These are phyloP conservation scores for Starmerella potacharoeniae DNA, from an alignment of 805 yeast genomes.

Conservation along the genomic window DNA sequence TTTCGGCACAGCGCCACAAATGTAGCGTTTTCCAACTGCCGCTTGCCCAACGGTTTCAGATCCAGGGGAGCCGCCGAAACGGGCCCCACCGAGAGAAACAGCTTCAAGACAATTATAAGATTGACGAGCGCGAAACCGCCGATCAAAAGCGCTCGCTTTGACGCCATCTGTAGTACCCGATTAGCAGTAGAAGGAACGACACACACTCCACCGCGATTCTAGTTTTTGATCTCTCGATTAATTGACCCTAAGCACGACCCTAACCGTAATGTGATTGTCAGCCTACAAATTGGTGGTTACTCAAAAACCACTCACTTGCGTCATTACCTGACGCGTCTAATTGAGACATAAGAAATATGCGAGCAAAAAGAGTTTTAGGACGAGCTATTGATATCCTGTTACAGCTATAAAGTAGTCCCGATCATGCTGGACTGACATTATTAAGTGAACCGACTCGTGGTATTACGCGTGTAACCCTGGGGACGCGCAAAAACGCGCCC, in stretches of 20 bases:
- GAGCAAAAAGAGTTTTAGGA: too few relatives aligned
- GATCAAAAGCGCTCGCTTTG: constrained; percentile 33
- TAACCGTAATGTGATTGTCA: background rate
- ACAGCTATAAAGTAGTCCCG: too few relatives aligned
- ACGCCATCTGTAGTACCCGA: constrained; percentile 29
- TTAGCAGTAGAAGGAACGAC: background rate
- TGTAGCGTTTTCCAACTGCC: constrained; percentile 56
- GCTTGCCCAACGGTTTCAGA: background rate
- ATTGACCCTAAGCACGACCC: background rate
- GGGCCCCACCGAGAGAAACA: background rate
- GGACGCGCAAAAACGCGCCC: background rate
- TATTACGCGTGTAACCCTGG: background rate
- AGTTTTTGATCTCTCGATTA: background rate
- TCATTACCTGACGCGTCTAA: too few relatives aligned
- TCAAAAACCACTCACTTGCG: too few relatives aligned
- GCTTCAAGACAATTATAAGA: constrained; percentile 7
- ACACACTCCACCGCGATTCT: background rate
- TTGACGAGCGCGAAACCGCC: constrained; percentile 7
- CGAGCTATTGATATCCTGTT: too few relatives aligned
- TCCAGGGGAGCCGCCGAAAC: background rate
- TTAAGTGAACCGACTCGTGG: too few relatives aligned
- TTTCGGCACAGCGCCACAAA: constrained; percentile 78
- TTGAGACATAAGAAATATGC: too few relatives aligned
- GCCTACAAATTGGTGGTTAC: background rate
- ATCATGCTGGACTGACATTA: too few relatives aligned